A percentile compares a stretch with the other conserved stretches of the same genome.
Conservation (phyloP, 495 filamentous ascomycete species). For the Talaromyces stipitatus region DNA sequence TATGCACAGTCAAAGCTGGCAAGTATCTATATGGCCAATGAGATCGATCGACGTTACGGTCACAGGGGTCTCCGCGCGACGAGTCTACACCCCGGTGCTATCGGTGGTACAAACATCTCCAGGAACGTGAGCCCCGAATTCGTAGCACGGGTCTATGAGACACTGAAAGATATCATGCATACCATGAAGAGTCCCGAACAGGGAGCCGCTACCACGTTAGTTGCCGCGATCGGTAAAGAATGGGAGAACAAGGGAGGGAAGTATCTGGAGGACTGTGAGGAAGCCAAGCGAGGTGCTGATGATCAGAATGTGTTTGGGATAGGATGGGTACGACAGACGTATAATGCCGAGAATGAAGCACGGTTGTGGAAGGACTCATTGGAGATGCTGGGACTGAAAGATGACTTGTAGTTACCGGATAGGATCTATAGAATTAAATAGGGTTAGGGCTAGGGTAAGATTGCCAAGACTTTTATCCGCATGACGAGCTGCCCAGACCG, state of each 20-base stretch:
- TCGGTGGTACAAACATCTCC: slow-evolving; percentile 15
- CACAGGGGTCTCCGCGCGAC: slow-evolving; percentile 28
- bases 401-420: neutral
- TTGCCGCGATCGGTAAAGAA: slow-evolving; percentile 29
- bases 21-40: slow-evolving; percentile 33
- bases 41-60: slow-evolving; percentile 38
- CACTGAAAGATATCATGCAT: slow-evolving; percentile 14
- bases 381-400: slow-evolving; percentile 22
- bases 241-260: slow-evolving; percentile 33
- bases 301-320: slow-evolving; percentile 10
- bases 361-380: slow-evolving; percentile 31
- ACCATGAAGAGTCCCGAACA: slow-evolving; percentile 26
- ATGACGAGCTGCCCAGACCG: neutral
- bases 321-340: slow-evolving; percentile 26
- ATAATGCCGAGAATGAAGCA: slow-evolving; percentile 23
- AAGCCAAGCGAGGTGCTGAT: slow-evolving; percentile 11
- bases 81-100: slow-evolving; percentile 34
- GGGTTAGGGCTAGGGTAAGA: neutral
- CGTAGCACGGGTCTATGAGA: slow-evolving; percentile 7
- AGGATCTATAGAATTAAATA: no score
- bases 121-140: slow-evolving; percentile 12
- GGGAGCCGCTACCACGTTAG: slow-evolving; percentile 36
- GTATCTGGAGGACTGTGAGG: slow-evolving; percentile 32
- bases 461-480: neutral
- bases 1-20: slow-evolving; percentile 32